A percentile compares a stretch with the other conserved stretches of the same genome.
phyloP scores from a whole-genome alignment of 1,284 basidiomycete genomes.

The Tetrapyrgos nigripes region DNA sequence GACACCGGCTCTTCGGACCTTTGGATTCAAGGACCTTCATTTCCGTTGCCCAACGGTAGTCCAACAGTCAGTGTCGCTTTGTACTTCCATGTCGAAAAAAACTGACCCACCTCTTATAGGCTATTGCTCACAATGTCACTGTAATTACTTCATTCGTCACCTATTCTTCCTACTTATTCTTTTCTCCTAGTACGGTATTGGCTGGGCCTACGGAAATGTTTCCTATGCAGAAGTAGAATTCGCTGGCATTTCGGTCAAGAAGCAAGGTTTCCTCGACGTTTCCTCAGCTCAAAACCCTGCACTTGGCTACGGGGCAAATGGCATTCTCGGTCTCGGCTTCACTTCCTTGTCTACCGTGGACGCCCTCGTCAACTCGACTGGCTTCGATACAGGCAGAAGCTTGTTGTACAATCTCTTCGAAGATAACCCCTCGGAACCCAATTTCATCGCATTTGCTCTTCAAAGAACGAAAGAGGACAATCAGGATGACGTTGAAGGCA shows the following conservation, averaged over 20 bases:
- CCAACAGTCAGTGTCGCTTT: slow-evolving; percentile 53
- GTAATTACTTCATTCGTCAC: slow-evolving; percentile 45
- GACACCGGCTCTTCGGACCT: slow-evolving; percentile 86
- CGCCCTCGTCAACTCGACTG: slow-evolving; percentile 59
- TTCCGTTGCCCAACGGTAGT: slow-evolving; percentile 57
- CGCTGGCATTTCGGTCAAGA: slow-evolving; percentile 66
- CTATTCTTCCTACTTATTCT: neutral
- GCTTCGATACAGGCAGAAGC: slow-evolving; percentile 64
- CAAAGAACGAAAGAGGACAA: slow-evolving; percentile 59
- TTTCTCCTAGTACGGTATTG: slow-evolving; percentile 70
- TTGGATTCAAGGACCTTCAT: slow-evolving; percentile 65
- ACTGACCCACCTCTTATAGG: slow-evolving; percentile 34
- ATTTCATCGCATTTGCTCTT: slow-evolving; percentile 79
- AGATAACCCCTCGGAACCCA: slow-evolving; percentile 70
- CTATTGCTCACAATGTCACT: slow-evolving; percentile 60
- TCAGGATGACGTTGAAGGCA: slow-evolving; percentile 60
- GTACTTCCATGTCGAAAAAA: slow-evolving; percentile 1
- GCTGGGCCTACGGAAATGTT: slow-evolving; percentile 73
- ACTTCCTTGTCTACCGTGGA: slow-evolving; percentile 76
- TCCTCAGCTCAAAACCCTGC: slow-evolving; percentile 69
- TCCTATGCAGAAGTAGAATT: slow-evolving; percentile 68
- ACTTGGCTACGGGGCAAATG: slow-evolving; percentile 70
- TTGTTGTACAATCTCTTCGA: slow-evolving; percentile 78
- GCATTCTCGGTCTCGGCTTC: slow-evolving; percentile 83
- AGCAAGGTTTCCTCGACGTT: slow-evolving; percentile 75